Evolutionary conservation across 2,329 filamentous ascomycete species (phyloP), one percentile per base, ranked within the genome.

Genomic region (Colletotrichum destructivum): DNA sequence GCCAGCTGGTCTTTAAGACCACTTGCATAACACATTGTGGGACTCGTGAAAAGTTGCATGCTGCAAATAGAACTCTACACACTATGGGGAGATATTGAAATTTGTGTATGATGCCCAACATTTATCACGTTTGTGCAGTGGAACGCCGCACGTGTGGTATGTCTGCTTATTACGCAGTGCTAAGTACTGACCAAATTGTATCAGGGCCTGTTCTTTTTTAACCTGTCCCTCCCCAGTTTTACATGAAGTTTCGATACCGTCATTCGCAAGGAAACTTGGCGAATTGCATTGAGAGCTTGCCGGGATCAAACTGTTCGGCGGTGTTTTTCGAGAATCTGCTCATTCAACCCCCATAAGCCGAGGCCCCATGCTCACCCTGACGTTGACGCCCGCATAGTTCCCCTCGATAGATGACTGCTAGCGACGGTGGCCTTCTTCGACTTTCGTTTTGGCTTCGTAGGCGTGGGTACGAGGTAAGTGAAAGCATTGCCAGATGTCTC

Each of bases 161-260:
- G 11, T 23, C 35, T 16, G 35, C 15, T 56, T 23, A 23, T 11
- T 23, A 21, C 12, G 6, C 1, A 1, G 12, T 40, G n/a, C 18
- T 12, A 4, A 21, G 18, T 18, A 6, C 26, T 7, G 11, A 6
- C 13, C 6, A 16, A 18, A 4, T 57, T 21, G 8, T 42, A 8
- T 6, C 11, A 38, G 7, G 3, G 15, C 13, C n/a, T 12, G 16
- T 5, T 1, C n/a, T 1, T 6, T 2, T 23, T 1, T 11, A 35
- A 35, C 31, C 11, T 12, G 16, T 4, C 6, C 31, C 9, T 7
- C 18, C 16, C 9, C 6, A 2, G 4, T 8, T 56, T 4, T 15
- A 13, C 6, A 7, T 9, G 2, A 6, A 56, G 2, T 16, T 3
- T 23, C 9, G 2, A 16, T 2, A 1, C 5, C 5, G 1, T 16